phyloP scores from a whole-genome alignment of 768 basidiomycete species.

The Coprinellus micaceus region DNA sequence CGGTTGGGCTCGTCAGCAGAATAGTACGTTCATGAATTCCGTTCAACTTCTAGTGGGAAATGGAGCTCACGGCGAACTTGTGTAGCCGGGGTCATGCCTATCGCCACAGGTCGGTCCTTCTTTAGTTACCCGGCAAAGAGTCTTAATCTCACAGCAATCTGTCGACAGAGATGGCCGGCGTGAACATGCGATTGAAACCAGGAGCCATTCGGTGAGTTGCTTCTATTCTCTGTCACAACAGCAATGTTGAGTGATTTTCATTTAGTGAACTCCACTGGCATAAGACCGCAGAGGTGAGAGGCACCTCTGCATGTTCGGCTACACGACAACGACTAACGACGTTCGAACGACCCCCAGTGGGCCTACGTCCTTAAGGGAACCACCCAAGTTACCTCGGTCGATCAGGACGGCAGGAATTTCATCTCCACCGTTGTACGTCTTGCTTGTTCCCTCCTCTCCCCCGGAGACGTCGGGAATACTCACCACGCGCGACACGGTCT shows the following conservation, averaged over 20 bases:
- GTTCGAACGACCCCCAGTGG: slow-evolving; percentile 32
- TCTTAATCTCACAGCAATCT: background rate
- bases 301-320: background rate
- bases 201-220: slow-evolving; percentile 42
- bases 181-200: slow-evolving; percentile 49
- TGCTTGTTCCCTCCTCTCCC: background rate
- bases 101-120: slow-evolving; percentile 38
- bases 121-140: background rate
- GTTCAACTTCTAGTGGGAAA: background rate
- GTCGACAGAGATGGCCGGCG: slow-evolving; percentile 36
- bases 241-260: background rate
- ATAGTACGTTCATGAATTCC: slow-evolving; percentile 28
- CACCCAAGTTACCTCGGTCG: slow-evolving; percentile 46
- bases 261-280: slow-evolving; percentile 54
- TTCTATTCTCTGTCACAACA: background rate
- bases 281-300: slow-evolving; percentile 39
- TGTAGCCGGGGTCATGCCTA: slow-evolving; percentile 44
- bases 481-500: background rate
- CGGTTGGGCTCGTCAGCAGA: slow-evolving; percentile 59
- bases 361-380: slow-evolving; percentile 49
- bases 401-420: slow-evolving; percentile 46
- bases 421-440: slow-evolving; percentile 44
- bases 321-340: slow-evolving; percentile 3
- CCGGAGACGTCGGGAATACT: background rate
- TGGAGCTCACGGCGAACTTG: background rate